Conservation (phyloP, 495 filamentous ascomycete genomes). For the Trypethelium eluteriae region DNA sequence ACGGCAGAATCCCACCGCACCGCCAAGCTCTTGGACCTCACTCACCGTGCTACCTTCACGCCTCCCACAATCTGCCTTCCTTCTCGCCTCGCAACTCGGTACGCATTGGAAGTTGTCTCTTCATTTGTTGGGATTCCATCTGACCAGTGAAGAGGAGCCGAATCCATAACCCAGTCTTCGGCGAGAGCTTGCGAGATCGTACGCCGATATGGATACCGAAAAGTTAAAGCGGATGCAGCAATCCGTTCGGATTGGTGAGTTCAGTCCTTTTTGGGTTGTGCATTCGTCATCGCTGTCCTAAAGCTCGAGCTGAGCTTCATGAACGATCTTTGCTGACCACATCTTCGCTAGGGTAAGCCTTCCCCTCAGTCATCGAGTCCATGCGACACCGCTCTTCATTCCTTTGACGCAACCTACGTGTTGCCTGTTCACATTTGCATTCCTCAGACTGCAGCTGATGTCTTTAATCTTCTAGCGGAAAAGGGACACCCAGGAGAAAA, state of each 20-base stretch:
- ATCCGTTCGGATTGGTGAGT: constrained; percentile 71
- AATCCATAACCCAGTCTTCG: not conserved
- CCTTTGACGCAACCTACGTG: not conserved
- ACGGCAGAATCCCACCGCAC: not conserved
- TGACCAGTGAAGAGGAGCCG: not conserved
- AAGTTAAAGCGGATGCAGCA: constrained; percentile 72
- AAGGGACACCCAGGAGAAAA: constrained; percentile 95
- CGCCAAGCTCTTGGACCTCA: not conserved
- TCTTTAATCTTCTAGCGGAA: constrained; percentile 57
- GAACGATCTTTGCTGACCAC: not conserved
- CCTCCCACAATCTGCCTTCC: not conserved
- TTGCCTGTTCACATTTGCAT: no score
- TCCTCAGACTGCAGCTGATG: not conserved
- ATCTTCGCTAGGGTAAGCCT: constrained; percentile 17
- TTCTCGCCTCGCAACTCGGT: not conserved
- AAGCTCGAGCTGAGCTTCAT: not conserved
- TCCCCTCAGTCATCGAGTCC: not conserved
- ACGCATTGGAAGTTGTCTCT: not conserved
- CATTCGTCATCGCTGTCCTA: not conserved
- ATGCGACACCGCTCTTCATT: not conserved
- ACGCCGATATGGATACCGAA: constrained; percentile 58
- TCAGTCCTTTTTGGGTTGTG: not conserved
- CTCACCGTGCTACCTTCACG: not conserved
- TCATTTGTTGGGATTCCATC: not conserved
- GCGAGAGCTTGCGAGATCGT: constrained; percentile 1